Evolutionary conservation across 2,329 filamentous ascomycete species (phyloP).

Genomic region (Trichoderma pleuroti): DNA sequence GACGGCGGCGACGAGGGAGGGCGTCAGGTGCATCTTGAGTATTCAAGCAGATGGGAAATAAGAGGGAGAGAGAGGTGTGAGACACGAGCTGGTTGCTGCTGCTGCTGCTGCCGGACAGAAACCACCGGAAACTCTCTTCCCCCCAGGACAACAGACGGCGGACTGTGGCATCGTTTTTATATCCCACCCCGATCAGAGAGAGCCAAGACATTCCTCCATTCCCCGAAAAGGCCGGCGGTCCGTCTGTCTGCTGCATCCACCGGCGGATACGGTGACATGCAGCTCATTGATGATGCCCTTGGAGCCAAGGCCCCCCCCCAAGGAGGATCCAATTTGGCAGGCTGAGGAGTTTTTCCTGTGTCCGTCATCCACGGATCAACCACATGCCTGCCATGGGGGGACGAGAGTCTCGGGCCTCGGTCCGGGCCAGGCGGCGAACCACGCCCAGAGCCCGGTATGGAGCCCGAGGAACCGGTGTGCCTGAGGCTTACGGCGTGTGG

Average conservation of each 20-base stretch:
- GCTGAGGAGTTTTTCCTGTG: background rate
- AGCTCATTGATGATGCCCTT: background rate
- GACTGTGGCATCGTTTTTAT: background rate
- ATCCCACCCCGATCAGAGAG: background rate
- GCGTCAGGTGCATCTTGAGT: conserved; percentile 33
- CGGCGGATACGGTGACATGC: background rate
- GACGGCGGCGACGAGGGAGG: conserved; percentile 29
- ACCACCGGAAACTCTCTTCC: background rate
- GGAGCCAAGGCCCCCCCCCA: background rate
- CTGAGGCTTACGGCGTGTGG: background rate
- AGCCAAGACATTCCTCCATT: too few relatives aligned
- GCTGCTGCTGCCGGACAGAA: background rate
- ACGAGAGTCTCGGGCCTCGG: background rate
- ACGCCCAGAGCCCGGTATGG: background rate
- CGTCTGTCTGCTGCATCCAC: background rate
- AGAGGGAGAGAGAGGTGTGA: background rate
- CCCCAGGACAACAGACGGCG: background rate
- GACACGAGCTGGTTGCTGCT: too few relatives aligned
- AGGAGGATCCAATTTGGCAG: background rate
- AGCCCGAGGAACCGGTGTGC: background rate
- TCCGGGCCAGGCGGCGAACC: background rate
- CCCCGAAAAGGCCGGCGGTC: background rate
- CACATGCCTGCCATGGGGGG: background rate
- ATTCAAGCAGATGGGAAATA: too few relatives aligned
- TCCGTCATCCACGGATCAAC: background rate